Evolutionary conservation across 2,329 filamentous ascomycete species (phyloP), one percentile per base, ranked within the genome.

Genomic region (Didymosphaeria variabile): DNA sequence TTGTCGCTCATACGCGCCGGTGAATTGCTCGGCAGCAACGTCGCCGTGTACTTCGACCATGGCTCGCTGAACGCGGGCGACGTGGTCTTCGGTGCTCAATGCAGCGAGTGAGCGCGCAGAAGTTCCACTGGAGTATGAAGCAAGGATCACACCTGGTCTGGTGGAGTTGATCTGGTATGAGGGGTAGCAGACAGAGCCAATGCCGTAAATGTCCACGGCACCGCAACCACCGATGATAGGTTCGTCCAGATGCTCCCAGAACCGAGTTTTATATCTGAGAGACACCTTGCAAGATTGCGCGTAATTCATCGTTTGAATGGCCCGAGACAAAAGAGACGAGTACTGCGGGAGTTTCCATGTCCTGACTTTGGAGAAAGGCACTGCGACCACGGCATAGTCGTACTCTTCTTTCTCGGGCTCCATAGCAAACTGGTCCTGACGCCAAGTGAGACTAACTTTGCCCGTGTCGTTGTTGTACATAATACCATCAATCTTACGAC

Each of bases 21-120:
- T 91, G 69, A 83, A 92, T 69, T 91, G 82, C 59, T 88, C 82
- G 1, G 79, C 76, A 0, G 86, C 88, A 34, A 89, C 78, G 0
- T 82, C 75, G 5, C 89, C 89, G 70, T 91, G 89, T n/a, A 90
- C 84, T 72, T 90, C 86, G 15, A 86, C 80, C 86, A 91, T 90
- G 21, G 88, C 86, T 45, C 89, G 84, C 62, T 90, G 82, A 1
- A 89, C 84, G 57, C 87, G 83, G 17, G 85, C 84, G 2, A 90
- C 85, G 68, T 91, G 89, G 66, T 90, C 85, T 13, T 81, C 81
- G 58, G 88, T 86, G 12, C 82, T 79, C 47, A 86, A 77, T 7
- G 84, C 79, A 1, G 77, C 81, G 67, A 85, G 80, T 2, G 81
- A 80, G 21, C 79, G 75, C 0, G 81, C 83, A 1, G 77, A 72